Evolutionary conservation across 1,284 basidiomycete species (phyloP), one percentile per base, ranked within the genome.

Genomic region (Phellopilus nigrolimitatus): DNA sequence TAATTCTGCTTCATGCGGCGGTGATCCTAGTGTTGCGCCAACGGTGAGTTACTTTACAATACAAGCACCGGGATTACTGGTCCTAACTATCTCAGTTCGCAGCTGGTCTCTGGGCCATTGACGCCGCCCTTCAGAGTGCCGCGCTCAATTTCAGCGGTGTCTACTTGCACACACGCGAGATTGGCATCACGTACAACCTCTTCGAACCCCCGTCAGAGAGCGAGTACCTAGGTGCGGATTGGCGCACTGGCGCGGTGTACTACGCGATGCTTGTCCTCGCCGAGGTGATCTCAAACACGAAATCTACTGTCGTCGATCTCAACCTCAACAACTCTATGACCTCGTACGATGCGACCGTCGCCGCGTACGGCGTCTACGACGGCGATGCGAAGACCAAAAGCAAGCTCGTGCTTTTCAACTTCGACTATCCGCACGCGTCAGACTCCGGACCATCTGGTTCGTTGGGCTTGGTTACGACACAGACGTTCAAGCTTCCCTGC

Each of bases 1-100:
- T 61, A 86, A 84, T 64, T 78, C 77, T 4, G 80, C 78, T 1
- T 78, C 76, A 27, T 88, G 84, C 64, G 82, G 82, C 51, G 84
- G 84, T n/a, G 69, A 76, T 48, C 62, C 70, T 3, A 72, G 72
- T 13, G 62, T 85, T 45, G 81, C 80, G 9, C 52, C 52, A 9
- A 54, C 52, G 9, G 50, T 52, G n/a, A 27, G 42, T 45, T 13
- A 6, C 12, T 46, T 9, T 10, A 22, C 30, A 3, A 25, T 3
- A 4, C 15, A 22, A 21, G 13, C 12, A 13, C 21, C 15, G 17
- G 43, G 13, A 25, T 15, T 5, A 19, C 9, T 27, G n/a, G 17
- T 37, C 3, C 19, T 30, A 7, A 9, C n/a, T n/a, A 61, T 85
- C 41, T 82, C 79, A 10, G 73, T 85, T 84, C 57, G 81, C 71